Conservation (phyloP, 345 rosid genomes). For the Populus davidiana region DNA sequence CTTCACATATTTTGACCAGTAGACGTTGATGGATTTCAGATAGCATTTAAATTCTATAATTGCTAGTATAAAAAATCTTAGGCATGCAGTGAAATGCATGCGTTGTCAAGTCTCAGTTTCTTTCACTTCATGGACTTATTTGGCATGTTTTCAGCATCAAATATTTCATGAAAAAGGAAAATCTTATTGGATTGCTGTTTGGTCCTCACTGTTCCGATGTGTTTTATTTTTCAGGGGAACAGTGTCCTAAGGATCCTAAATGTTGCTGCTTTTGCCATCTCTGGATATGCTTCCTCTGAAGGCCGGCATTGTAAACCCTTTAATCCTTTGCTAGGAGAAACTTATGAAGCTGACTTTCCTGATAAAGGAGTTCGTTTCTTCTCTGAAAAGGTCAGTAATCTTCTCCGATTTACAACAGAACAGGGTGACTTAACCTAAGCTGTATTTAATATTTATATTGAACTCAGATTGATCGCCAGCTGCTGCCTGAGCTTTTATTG, state of each 20-base stretch:
- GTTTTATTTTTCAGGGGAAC: constrained; percentile 56
- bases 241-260: constrained; percentile 64
- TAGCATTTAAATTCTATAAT: not conserved
- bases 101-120: not conserved
- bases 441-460: not conserved
- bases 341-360: constrained; percentile 91
- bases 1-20: not conserved
- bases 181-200: constrained; percentile 3
- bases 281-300: constrained; percentile 94
- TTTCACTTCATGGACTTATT: not conserved
- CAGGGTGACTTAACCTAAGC: not conserved
- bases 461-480: not conserved
- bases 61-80: not conserved
- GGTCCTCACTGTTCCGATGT: not conserved
- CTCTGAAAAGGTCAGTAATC: constrained; percentile 79
- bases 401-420: not conserved
- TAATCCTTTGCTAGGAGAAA: constrained; percentile 94
- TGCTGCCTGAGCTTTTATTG: too few species aligned
- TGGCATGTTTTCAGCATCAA: not conserved
- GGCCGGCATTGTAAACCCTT: constrained; percentile 98
- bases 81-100: not conserved
- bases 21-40: not conserved
- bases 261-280: constrained; percentile 96
- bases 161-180: not conserved
- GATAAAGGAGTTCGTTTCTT: constrained; percentile 90